Evolutionary conservation across 257 asterid genomes (phyloP).

Genomic region (Solanum virginianum): DNA sequence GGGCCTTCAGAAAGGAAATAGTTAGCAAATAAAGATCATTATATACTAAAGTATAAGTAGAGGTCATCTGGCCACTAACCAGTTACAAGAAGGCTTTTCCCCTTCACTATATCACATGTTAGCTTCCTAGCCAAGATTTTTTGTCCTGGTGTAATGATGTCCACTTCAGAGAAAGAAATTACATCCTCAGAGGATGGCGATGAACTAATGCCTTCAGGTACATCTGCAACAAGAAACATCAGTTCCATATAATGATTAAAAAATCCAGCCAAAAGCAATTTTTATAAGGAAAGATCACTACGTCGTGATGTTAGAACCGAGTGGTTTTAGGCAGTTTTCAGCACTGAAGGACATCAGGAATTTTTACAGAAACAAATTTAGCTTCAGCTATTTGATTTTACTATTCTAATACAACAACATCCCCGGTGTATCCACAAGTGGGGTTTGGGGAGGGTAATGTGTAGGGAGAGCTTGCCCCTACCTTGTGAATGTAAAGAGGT

Average conservation of each 20-base stretch:
- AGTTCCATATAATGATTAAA: background rate
- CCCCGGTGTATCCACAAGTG: background rate
- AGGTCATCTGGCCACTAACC: conserved; percentile 49
- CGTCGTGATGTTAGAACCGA: background rate
- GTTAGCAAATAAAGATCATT: background rate
- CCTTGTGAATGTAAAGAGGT: background rate
- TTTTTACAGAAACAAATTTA: background rate
- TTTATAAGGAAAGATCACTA: background rate
- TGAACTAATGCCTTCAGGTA: conserved; percentile 17
- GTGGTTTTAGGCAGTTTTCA: background rate
- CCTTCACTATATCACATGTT: conserved; percentile 63
- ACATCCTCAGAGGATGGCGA: conserved; percentile 32
- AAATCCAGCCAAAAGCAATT: background rate
- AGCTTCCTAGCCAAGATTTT: conserved; percentile 79
- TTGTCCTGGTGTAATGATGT: conserved; percentile 81
- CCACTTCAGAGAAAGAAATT: conserved; percentile 80
- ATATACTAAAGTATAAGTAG: background rate
- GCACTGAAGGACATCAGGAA: background rate
- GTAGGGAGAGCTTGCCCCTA: background rate
- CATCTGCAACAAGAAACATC: conserved; percentile 31
- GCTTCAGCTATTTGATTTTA: background rate
- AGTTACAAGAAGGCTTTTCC: conserved; percentile 89
- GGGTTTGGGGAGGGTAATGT: background rate
- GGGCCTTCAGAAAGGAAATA: conserved; percentile 53
- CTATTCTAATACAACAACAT: background rate